Percentiles rank a stretch among this genome's conserved stretches.
Evolutionary conservation across 495 filamentous ascomycete species (phyloP).

Genomic region (Neurospora sp.): DNA sequence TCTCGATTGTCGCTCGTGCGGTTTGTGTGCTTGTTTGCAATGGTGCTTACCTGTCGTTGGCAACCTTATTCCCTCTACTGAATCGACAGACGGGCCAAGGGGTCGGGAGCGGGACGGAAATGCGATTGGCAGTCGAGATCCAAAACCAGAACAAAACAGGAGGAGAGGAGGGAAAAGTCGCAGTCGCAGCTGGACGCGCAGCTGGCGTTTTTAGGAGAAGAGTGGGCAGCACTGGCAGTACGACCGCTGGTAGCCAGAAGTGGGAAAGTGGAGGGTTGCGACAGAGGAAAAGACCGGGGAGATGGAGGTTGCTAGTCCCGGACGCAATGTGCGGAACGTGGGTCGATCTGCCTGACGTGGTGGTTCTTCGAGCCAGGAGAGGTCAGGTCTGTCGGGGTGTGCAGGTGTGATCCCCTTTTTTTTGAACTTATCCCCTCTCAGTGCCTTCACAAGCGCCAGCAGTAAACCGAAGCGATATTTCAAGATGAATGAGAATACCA

Average conservation of each 20-base stretch:
- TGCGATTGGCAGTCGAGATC: neutral
- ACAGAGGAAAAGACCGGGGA: slow-evolving; percentile 24
- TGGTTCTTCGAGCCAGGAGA: slow-evolving; percentile 1
- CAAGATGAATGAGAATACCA: neutral
- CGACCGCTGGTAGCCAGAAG: slow-evolving; percentile 1
- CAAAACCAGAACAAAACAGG: slow-evolving; percentile 2
- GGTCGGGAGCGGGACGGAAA: neutral
- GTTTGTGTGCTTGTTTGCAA: neutral
- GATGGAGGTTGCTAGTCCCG: slow-evolving; percentile 23
- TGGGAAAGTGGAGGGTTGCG: slow-evolving; percentile 22
- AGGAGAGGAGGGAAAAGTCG: slow-evolving; percentile 10
- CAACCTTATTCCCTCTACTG: neutral
- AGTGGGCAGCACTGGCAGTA: neutral
- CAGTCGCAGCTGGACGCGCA: neutral
- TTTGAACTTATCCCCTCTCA: neutral
- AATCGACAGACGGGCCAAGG: neutral
- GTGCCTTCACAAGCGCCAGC: neutral
- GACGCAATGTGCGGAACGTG: slow-evolving; percentile 23
- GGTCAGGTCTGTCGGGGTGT: slow-evolving; percentile 1
- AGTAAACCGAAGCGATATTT: neutral
- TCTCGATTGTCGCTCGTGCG: neutral
- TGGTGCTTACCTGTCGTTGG: neutral
- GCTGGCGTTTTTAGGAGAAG: slow-evolving; percentile 1
- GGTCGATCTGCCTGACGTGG: slow-evolving; percentile 24
- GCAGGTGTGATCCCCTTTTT: slow-evolving; percentile 15